These are phyloP conservation scores for Dictyophora rubrovolvata DNA, from an alignment of 768 basidiomycete genomes.

Conservation along the genomic window DNA sequence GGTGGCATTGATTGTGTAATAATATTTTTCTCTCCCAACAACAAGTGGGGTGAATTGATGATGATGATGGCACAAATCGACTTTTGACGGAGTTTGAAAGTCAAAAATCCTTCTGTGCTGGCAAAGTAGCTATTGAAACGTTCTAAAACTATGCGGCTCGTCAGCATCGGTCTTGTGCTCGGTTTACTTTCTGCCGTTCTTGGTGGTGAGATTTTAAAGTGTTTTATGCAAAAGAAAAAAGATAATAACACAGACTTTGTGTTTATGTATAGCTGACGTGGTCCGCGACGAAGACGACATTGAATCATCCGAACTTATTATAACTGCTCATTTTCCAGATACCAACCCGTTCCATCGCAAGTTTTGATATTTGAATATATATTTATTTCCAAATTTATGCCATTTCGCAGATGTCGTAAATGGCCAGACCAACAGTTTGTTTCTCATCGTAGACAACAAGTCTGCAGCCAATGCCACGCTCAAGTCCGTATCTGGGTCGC, in stretches of 20 bases:
- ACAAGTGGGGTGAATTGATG: no score
- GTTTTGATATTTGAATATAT: constrained; percentile 21
- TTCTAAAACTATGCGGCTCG: constrained; percentile 1
- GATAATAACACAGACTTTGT: background rate
- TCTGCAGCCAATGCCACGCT: constrained; percentile 64
- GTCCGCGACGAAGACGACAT: background rate
- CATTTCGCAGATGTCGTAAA: constrained; percentile 61
- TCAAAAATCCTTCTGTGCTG: background rate
- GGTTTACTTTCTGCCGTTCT: background rate
- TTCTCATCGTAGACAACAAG: constrained; percentile 63
- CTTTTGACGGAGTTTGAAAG: constrained; percentile 2
- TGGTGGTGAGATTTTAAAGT: background rate
- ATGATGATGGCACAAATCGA: background rate
- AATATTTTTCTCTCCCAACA: no score
- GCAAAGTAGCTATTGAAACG: background rate
- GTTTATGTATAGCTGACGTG: constrained; percentile 1
- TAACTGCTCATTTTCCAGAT: constrained; percentile 53
- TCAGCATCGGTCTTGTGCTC: background rate
- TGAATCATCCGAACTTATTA: constrained; percentile 40
- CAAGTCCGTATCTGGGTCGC: constrained; percentile 51
- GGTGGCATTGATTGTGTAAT: background rate
- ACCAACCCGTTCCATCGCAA: constrained; percentile 67
- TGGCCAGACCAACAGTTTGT: constrained; percentile 65
- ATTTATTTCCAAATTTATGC: background rate
- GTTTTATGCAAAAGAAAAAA: no score